Conservation (phyloP, 495 filamentous ascomycete species). For the Penicillium daleae region DNA sequence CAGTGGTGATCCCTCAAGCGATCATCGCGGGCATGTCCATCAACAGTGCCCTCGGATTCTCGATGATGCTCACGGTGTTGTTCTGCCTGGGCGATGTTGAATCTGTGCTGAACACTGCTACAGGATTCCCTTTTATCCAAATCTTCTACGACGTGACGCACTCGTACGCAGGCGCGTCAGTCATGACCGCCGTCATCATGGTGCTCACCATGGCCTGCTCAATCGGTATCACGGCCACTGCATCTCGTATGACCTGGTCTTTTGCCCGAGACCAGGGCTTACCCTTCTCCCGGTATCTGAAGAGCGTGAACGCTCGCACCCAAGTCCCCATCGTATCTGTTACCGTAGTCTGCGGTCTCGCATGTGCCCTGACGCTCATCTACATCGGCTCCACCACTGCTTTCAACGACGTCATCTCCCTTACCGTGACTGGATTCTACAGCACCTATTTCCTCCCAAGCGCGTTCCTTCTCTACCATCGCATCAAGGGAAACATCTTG, state of each 20-base stretch:
- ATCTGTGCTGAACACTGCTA: slow-evolving; percentile 37
- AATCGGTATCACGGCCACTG: slow-evolving; percentile 45
- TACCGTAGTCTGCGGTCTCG: slow-evolving; percentile 37
- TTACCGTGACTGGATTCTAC: slow-evolving; percentile 46
- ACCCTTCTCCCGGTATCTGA: slow-evolving; percentile 44
- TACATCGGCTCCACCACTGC: slow-evolving; percentile 53
- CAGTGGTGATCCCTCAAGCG: slow-evolving; percentile 44
- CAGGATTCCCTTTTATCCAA: slow-evolving; percentile 53
- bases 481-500: slow-evolving; percentile 31
- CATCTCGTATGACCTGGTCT: slow-evolving; percentile 57
- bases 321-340: slow-evolving; percentile 44
- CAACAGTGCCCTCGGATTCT: slow-evolving; percentile 50
- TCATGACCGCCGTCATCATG: slow-evolving; percentile 39
- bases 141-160: slow-evolving; percentile 40
- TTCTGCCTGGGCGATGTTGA: slow-evolving; percentile 50
- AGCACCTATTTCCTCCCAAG: slow-evolving; percentile 48
- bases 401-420: slow-evolving; percentile 52
- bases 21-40: slow-evolving; percentile 48
- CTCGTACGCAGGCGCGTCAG: slow-evolving; percentile 27
- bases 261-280: slow-evolving; percentile 56
- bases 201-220: slow-evolving; percentile 38
- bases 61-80: slow-evolving; percentile 44
- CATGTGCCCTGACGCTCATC: slow-evolving; percentile 51
- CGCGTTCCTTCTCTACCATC: slow-evolving; percentile 44
- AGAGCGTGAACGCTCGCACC: slow-evolving; percentile 32